Conservation (phyloP, 2,329 filamentous ascomycete genomes). For the Tricladium varicosporioides region DNA sequence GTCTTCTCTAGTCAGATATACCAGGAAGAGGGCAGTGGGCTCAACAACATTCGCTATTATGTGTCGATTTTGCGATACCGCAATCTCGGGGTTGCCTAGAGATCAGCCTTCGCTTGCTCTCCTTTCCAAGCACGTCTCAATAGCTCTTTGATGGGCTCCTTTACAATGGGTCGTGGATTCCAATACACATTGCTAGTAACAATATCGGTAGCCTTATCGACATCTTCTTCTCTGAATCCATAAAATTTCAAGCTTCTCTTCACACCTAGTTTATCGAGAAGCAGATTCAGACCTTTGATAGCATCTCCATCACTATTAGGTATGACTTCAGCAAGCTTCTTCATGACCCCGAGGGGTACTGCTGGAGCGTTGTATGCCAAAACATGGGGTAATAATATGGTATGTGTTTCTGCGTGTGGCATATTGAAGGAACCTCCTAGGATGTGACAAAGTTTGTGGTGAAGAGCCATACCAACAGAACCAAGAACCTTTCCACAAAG, state of each 20-base stretch:
- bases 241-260: slow-evolving; percentile 51
- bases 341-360: slow-evolving; percentile 49
- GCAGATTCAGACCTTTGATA: slow-evolving; percentile 53
- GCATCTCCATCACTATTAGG: slow-evolving; percentile 58
- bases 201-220: slow-evolving; percentile 59
- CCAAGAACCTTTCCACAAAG: slow-evolving; percentile 61
- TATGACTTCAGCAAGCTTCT: slow-evolving; percentile 49
- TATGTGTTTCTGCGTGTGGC: slow-evolving; percentile 65
- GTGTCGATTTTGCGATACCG: too few species aligned
- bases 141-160: slow-evolving; percentile 50
- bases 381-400: slow-evolving; percentile 60
- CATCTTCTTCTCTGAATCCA: slow-evolving; percentile 58
- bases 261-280: slow-evolving; percentile 53
- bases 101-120: slow-evolving; percentile 51
- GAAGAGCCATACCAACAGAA: slow-evolving; percentile 59
- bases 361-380: slow-evolving; percentile 60
- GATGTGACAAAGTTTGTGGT: slow-evolving; percentile 67
- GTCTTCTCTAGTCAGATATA: too few species aligned
- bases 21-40: too few species aligned
- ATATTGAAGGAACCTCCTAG: slow-evolving; percentile 62
- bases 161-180: slow-evolving; percentile 56
- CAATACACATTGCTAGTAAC: slow-evolving; percentile 57
- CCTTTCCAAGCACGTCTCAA: slow-evolving; percentile 61
- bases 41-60: too few species aligned
- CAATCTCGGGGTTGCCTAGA: slow-evolving; percentile 34